Conservation (phyloP, 1,139 yeast species). For the Scheffersomyces quercinus region DNA sequence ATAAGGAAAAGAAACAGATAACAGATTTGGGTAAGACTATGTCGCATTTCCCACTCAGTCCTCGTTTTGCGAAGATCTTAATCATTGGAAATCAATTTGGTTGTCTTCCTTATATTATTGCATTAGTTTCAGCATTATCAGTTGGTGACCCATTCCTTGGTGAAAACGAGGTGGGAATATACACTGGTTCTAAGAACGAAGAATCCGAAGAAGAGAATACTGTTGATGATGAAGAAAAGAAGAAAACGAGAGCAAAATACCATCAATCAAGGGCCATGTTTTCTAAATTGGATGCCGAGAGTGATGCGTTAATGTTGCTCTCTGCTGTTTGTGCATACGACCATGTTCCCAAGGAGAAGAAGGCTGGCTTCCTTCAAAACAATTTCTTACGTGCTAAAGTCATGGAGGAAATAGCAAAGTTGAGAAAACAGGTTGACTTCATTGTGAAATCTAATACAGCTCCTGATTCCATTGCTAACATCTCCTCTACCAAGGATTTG, state of each 20-base stretch:
- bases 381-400: constrained; percentile 69
- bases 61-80: constrained; percentile 88
- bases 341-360: constrained; percentile 56
- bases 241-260: constrained; percentile 50
- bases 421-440: constrained; percentile 74
- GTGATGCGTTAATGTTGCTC: constrained; percentile 75
- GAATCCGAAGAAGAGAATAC: constrained; percentile 28
- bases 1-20: constrained; percentile 45
- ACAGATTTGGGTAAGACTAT: constrained; percentile 82
- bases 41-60: constrained; percentile 91
- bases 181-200: constrained; percentile 9
- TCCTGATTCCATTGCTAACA: constrained; percentile 56
- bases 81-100: constrained; percentile 84
- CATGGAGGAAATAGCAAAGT: constrained; percentile 83
- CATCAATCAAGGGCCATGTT: constrained; percentile 60
- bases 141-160: constrained; percentile 90
- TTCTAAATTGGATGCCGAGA: constrained; percentile 62
- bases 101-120: constrained; percentile 83
- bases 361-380: constrained; percentile 47
- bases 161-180: constrained; percentile 69
- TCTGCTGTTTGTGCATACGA: constrained; percentile 91
- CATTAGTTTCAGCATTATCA: constrained; percentile 88
- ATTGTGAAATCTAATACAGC: constrained; percentile 68
- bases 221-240: constrained; percentile 37
- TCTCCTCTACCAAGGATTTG: constrained; percentile 45